Conservation (phyloP, 331 rosid species). For the Quercus phellos region DNA sequence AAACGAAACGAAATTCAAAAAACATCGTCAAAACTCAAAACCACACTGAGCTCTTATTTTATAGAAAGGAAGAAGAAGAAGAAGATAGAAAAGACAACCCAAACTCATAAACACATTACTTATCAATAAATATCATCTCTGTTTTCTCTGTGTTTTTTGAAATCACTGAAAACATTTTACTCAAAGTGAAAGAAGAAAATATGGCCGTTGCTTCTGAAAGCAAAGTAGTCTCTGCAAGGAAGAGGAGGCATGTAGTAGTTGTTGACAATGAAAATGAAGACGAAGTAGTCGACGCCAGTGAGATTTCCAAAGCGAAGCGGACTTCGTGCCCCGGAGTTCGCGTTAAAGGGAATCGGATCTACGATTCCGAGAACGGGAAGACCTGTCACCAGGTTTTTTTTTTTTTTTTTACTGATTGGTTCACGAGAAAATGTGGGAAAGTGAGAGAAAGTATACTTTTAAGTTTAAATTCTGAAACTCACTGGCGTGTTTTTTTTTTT, state of each 20-base stretch:
- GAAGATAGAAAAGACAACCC: background rate
- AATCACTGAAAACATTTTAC: background rate
- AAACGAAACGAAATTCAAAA: background rate
- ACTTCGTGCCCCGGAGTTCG: constrained; percentile 36
- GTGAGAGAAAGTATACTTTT: background rate
- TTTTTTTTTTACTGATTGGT: too few species aligned
- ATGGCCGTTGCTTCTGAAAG: constrained; percentile 5
- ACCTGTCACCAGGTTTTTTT: constrained; percentile 63
- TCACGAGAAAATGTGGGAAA: background rate
- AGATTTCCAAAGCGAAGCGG: constrained; percentile 22
- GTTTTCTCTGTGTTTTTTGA: background rate
- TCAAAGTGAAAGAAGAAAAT: background rate
- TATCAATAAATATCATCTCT: too few species aligned
- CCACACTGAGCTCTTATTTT: too few species aligned
- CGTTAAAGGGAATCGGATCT: constrained; percentile 43
- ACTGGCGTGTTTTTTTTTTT: too few species aligned
- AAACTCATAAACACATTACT: too few species aligned
- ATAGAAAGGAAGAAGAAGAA: background rate
- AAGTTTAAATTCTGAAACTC: too few species aligned
- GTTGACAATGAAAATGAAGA: background rate
- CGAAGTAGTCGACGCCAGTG: too few species aligned
- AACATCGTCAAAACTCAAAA: background rate
- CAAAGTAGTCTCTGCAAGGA: constrained; percentile 14
- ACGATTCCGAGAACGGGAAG: constrained; percentile 51
- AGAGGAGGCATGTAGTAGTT: background rate